phyloP scores from a whole-genome alignment of 768 basidiomycete species.

The Xerocomellus intermedius region DNA sequence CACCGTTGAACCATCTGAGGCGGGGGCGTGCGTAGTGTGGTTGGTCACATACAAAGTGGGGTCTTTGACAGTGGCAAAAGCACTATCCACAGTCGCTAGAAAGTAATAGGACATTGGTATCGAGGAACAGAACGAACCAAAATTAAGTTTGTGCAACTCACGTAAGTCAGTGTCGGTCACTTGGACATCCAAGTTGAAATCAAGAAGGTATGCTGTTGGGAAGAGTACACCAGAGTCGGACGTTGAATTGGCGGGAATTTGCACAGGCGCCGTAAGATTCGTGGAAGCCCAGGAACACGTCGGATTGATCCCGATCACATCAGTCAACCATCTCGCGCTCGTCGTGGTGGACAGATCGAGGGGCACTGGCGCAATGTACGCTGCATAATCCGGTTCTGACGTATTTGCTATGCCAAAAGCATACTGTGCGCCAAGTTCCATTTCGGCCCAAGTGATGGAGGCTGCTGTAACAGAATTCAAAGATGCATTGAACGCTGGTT shows the following conservation, averaged over 20 bases:
- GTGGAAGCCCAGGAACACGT: slow-evolving; percentile 29
- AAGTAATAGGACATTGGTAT: not conserved
- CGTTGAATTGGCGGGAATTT: slow-evolving; percentile 11
- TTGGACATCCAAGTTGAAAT: slow-evolving; percentile 20
- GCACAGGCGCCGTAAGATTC: slow-evolving; percentile 19
- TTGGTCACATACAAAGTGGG: slow-evolving; percentile 17
- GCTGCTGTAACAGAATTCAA: slow-evolving; percentile 17
- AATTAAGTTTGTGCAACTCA: slow-evolving; percentile 2
- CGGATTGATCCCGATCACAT: slow-evolving; percentile 29
- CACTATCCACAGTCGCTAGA: not conserved
- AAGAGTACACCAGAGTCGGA: not conserved
- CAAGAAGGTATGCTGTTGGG: slow-evolving; percentile 13
- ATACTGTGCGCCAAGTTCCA: slow-evolving; percentile 25
- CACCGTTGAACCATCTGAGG: slow-evolving; percentile 24
- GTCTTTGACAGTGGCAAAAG: slow-evolving; percentile 8
- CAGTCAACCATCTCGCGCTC: slow-evolving; percentile 28
- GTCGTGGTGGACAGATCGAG: slow-evolving; percentile 15
- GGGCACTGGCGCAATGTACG: slow-evolving; percentile 23
- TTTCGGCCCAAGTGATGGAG: slow-evolving; percentile 25
- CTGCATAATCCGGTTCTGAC: slow-evolving; percentile 15
- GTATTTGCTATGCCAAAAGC: slow-evolving; percentile 15
- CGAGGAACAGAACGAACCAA: not conserved
- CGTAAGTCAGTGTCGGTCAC: slow-evolving; percentile 9
- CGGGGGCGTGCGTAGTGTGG: slow-evolving; percentile 17
- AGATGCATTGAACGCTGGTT: slow-evolving; percentile 3